Evolutionary conservation across 306 rosid genomes (phyloP).

Genomic region (Sechiopsis laciniata): DNA sequence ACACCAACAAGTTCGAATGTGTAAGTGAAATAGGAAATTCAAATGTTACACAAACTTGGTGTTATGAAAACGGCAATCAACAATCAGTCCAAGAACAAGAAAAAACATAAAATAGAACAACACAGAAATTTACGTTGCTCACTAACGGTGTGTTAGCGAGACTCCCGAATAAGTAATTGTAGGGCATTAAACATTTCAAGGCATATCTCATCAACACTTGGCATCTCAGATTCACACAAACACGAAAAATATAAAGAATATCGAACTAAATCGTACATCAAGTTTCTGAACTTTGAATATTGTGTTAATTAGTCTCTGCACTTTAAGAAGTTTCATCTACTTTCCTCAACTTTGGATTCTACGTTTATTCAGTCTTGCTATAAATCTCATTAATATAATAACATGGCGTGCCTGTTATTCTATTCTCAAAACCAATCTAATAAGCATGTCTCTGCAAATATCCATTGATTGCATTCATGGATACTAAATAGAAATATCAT

Average conservation of each 20-base stretch:
- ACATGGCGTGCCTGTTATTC: background rate
- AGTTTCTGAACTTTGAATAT: background rate
- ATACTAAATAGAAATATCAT: background rate
- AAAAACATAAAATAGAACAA: background rate
- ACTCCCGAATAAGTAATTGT: too few species aligned
- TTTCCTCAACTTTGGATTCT: background rate
- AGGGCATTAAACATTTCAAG: too few species aligned
- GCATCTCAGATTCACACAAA: background rate
- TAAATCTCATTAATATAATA: background rate
- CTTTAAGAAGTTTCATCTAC: background rate
- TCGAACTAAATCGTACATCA: background rate
- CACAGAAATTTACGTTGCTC: too few species aligned
- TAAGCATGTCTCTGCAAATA: background rate
- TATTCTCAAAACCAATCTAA: background rate
- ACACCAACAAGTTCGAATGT: constrained; percentile 30
- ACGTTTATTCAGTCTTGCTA: background rate
- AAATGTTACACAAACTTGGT: too few species aligned
- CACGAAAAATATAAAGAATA: background rate
- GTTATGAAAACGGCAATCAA: too few species aligned
- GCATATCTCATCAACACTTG: too few species aligned
- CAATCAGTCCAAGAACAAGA: background rate
- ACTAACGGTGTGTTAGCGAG: too few species aligned
- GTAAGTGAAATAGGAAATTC: background rate
- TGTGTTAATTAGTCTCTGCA: background rate
- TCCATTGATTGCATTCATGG: background rate